These are phyloP conservation scores for Spongospora subterranea DNA, from an alignment of 208 protist species.

Conservation along the genomic window DNA sequence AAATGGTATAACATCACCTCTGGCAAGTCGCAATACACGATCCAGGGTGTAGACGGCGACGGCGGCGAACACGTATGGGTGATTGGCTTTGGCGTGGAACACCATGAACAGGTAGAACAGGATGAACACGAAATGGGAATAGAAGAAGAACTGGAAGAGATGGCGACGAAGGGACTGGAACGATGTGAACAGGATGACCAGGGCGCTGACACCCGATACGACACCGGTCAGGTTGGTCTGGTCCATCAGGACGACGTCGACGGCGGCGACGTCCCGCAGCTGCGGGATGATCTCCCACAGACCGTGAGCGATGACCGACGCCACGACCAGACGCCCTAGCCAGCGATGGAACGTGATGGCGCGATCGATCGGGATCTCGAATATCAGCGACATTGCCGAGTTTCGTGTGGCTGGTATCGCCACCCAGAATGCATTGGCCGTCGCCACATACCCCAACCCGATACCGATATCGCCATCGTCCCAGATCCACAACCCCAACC, in stretches of 20 bases:
- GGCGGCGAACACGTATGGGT: background rate
- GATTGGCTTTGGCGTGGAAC: background rate
- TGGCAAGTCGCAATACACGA: background rate
- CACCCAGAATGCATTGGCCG: conserved; percentile 45
- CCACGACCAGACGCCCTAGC: background rate
- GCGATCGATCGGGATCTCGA: background rate
- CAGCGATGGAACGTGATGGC: background rate
- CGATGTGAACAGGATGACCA: conserved; percentile 1
- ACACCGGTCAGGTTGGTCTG: background rate
- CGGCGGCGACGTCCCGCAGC: background rate
- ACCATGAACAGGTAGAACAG: background rate
- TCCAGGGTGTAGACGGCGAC: conserved; percentile 14
- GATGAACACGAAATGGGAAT: conserved; percentile 35
- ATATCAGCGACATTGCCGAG: conserved; percentile 29
- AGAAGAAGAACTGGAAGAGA: conserved; percentile 47
- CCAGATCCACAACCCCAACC: background rate
- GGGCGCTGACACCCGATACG: background rate
- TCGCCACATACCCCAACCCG: background rate
- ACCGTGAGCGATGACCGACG: background rate
- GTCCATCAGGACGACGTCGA: background rate
- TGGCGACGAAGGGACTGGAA: background rate
- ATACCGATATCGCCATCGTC: background rate
- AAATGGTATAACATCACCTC: background rate
- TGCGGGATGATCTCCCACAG: background rate
- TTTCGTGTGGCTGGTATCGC: background rate